phyloP scores from a whole-genome alignment of 2,329 filamentous ascomycete species.

The Fusarium napiforme region DNA sequence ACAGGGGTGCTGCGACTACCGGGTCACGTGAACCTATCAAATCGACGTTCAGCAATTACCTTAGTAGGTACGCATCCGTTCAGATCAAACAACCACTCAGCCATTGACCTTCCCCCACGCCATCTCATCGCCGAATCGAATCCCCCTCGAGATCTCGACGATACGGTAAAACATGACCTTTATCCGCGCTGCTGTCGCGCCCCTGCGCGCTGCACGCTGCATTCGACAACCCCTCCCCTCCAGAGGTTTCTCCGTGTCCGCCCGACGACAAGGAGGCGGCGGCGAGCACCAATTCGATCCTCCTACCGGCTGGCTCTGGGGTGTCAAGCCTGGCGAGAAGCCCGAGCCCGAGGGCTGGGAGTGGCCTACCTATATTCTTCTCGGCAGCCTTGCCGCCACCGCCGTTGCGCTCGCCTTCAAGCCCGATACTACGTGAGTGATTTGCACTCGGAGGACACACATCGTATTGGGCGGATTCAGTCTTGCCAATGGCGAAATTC shows the following conservation, averaged over 20 bases:
- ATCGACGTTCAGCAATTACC: constrained; percentile 41
- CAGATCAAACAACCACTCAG: constrained; percentile 38
- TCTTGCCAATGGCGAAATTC: neutral
- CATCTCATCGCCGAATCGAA: constrained; percentile 41
- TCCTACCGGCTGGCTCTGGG: constrained; percentile 91
- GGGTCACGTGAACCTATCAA: constrained; percentile 40
- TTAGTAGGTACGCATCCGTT: constrained; percentile 29
- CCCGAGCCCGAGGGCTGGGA: constrained; percentile 98
- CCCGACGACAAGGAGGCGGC: constrained; percentile 55
- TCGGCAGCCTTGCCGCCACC: constrained; percentile 78
- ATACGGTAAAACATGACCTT: constrained; percentile 49
- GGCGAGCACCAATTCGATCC: constrained; percentile 85
- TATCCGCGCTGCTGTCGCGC: constrained; percentile 51
- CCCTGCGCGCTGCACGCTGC: constrained; percentile 53
- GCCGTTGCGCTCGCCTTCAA: constrained; percentile 92
- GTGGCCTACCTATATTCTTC: constrained; percentile 83
- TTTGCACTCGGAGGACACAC: constrained; percentile 3
- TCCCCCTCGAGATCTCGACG: constrained; percentile 25
- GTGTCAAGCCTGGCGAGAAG: constrained; percentile 94
- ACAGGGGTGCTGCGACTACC: neutral
- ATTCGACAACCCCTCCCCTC: constrained; percentile 48
- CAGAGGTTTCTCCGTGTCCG: constrained; percentile 58
- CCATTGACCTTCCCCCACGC: constrained; percentile 45
- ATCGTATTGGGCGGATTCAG: neutral
- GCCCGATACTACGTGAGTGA: constrained; percentile 95